A percentile compares a stretch with the other conserved stretches of the same genome.
These are phyloP conservation scores for Dendrobium catenatum DNA, from an alignment of 106 monocot genomes.

Conservation along the genomic window DNA sequence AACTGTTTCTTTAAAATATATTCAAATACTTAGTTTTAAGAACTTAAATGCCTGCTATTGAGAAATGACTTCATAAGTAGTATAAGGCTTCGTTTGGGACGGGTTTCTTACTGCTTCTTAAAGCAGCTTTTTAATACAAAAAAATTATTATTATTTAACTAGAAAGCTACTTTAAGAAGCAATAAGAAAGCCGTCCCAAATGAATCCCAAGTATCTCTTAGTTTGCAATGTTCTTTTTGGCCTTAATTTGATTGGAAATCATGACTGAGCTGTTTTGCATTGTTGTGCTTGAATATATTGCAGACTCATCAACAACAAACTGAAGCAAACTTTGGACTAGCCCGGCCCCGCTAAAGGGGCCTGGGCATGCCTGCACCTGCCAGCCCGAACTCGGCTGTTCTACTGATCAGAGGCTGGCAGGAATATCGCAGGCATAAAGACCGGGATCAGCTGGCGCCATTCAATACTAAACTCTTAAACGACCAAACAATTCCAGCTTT, in stretches of 20 bases:
- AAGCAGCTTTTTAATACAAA: too few relatives aligned
- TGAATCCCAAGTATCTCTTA: background rate
- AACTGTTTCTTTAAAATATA: background rate
- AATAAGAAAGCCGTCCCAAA: too few relatives aligned
- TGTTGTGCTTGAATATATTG: slow-evolving; percentile 1
- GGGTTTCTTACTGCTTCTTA: too few relatives aligned
- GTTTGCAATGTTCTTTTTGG: background rate
- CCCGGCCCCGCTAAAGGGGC: slow-evolving; percentile 91
- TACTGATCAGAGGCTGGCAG: slow-evolving; percentile 37
- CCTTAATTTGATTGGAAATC: too few relatives aligned
- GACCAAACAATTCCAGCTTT: slow-evolving; percentile 2
- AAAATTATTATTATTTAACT: too few relatives aligned
- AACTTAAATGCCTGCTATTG: background rate
- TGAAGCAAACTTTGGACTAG: slow-evolving; percentile 74
- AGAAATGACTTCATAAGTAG: background rate
- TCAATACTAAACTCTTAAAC: background rate
- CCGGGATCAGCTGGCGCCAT: slow-evolving; percentile 18
- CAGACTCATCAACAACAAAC: slow-evolving; percentile 69
- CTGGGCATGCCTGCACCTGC: slow-evolving; percentile 91
- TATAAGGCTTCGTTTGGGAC: background rate
- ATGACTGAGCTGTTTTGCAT: background rate
- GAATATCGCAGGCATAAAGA: slow-evolving; percentile 72
- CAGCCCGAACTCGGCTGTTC: slow-evolving; percentile 17
- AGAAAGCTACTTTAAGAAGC: too few relatives aligned
- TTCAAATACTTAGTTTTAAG: background rate